A percentile compares a stretch with the other conserved stretches of the same genome.
Conservation (phyloP, 2,329 filamentous ascomycete genomes). For the Pseudocercospora vitis region DNA sequence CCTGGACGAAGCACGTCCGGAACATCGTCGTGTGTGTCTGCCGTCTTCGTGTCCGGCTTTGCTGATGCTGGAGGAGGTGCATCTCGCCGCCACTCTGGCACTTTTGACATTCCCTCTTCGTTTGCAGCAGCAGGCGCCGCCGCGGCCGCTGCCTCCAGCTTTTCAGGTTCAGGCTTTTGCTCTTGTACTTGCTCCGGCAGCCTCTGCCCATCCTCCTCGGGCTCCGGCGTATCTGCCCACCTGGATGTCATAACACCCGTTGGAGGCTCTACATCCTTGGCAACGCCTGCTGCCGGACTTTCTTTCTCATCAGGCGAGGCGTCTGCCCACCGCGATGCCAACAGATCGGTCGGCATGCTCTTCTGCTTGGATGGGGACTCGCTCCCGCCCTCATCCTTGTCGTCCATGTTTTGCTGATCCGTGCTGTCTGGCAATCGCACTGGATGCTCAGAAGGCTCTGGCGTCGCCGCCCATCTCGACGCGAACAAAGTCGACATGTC, state of each 20-base stretch:
- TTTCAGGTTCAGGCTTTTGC: too few relatives aligned
- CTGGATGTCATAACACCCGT: slow-evolving; percentile 32
- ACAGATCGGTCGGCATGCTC: slow-evolving; percentile 22
- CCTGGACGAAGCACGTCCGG: slow-evolving; percentile 1
- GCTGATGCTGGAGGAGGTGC: slow-evolving; percentile 1
- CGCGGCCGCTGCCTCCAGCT: too few relatives aligned
- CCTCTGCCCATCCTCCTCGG: slow-evolving; percentile 17
- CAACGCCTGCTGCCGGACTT: not conserved
- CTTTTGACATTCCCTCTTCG: slow-evolving; percentile 10
- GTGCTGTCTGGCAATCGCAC: slow-evolving; percentile 5
- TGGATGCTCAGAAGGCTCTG: slow-evolving; percentile 20
- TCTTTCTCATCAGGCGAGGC: slow-evolving; percentile 23
- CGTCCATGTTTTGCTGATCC: slow-evolving; percentile 9
- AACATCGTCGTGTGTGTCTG: not conserved
- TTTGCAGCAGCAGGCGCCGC: not conserved
- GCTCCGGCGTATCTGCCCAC: slow-evolving; percentile 32
- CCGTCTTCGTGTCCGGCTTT: not conserved
- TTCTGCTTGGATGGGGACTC: slow-evolving; percentile 11
- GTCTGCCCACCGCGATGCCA: slow-evolving; percentile 31
- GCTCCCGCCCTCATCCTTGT: slow-evolving; percentile 1
- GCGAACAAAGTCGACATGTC: slow-evolving; percentile 37
- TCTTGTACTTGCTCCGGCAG: slow-evolving; percentile 7
- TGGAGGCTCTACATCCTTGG: slow-evolving; percentile 11
- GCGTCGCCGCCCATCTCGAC: slow-evolving; percentile 35
- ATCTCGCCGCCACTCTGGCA: slow-evolving; percentile 13